These are phyloP conservation scores for Aureobasidium zeae DNA, from an alignment of 2,329 filamentous ascomycete species.

Conservation along the genomic window DNA sequence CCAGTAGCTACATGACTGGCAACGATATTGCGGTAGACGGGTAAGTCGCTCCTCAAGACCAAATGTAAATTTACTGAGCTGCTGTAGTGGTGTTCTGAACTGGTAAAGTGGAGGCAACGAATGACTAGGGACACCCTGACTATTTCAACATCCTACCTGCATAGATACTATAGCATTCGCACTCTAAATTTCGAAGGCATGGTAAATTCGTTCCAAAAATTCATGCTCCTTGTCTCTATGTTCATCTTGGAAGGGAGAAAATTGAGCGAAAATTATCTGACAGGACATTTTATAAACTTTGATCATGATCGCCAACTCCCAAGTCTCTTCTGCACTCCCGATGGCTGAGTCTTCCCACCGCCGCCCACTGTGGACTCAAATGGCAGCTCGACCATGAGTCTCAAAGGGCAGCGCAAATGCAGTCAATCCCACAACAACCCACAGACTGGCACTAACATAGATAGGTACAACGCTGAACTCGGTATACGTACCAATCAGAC, in stretches of 20 bases:
- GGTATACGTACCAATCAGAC: slow-evolving; percentile 1
- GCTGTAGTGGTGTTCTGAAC: not conserved
- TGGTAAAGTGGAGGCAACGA: not conserved
- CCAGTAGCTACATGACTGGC: slow-evolving; percentile 39
- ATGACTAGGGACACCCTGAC: no score
- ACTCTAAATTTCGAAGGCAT: no score
- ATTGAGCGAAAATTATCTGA: no score
- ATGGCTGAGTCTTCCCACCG: no score
- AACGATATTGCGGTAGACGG: slow-evolving; percentile 40
- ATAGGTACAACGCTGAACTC: not conserved
- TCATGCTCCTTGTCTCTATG: no score
- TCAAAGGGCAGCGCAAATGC: not conserved
- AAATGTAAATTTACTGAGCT: slow-evolving; percentile 16
- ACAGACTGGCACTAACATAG: slow-evolving; percentile 1
- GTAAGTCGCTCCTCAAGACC: not conserved
- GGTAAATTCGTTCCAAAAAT: no score
- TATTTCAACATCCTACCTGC: no score
- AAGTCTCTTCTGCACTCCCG: no score
- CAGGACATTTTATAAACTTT: not conserved
- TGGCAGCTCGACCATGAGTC: not conserved
- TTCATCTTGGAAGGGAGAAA: no score
- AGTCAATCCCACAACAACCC: not conserved
- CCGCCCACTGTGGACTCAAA: not conserved
- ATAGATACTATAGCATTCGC: no score
- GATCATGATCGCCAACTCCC: no score